Base-by-base conservation (phyloP, 805 yeast genomes). In the Ogataea paradorogensis region DNA sequence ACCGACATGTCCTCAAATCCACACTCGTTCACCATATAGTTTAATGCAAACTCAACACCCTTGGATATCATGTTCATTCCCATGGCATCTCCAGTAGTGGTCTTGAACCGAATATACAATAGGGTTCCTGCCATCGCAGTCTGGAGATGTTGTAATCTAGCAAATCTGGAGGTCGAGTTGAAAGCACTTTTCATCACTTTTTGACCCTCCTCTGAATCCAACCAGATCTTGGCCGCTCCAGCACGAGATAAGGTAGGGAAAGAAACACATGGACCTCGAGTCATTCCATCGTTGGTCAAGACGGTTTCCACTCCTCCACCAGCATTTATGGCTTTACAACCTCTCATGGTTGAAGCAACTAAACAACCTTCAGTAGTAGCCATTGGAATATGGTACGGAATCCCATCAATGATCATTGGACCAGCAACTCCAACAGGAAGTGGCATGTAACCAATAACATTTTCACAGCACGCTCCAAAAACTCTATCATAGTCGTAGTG, bases 31-130 rank as follows among this genome's bases (percentile, higher is more conserved):
- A 76, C 78, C 96, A 93, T 88, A 61, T 75, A 79, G 46, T 81
- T 80, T 57, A 93, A 75, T 1, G 96, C 78, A 61, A 71, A 74
- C 61, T 93, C 99, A 32, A 89, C 96, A 64, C 99, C 99, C 67
- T 93, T 93, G 21, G 98, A 91, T 46, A 93, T 93, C 99, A 93
- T 93, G 63, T 93, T 93, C 99, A 93, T 93, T 50, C 99, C 99
- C 99, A 93, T 93, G 14, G 99, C 99, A 70, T 93, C 99, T 65
- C 99, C 99, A 14, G 99, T 93, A 27, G 96, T 89, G n/a, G 99
- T 95, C 62, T 90, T 80, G 72, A 93, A 93, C 58, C 99, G 80
- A 53, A 93, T 83, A 57, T 78, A 93, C 54, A 93, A 71, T 52
- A 84, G 71, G 34, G 84, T 84, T 22, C 99, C 99, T 13, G 99